These are phyloP conservation scores for Acephala macrosclerotiorum DNA, from an alignment of 2,329 filamentous ascomycete genomes.

Conservation along the genomic window DNA sequence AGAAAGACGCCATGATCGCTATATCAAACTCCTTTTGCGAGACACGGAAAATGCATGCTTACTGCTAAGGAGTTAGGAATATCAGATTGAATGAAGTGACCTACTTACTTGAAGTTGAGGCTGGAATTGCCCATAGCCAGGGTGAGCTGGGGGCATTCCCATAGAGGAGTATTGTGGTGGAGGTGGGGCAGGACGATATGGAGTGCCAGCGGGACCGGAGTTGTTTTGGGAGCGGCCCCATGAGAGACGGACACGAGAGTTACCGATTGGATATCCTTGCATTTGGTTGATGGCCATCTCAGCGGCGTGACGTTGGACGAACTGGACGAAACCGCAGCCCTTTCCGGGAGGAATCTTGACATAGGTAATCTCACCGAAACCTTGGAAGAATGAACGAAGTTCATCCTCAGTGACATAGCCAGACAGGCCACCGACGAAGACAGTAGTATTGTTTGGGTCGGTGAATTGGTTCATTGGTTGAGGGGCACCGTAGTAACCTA, in stretches of 20 bases:
- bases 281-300: slow-evolving; percentile 99
- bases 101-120: slow-evolving; percentile 43
- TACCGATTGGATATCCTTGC: slow-evolving; percentile 99
- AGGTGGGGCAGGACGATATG: slow-evolving; percentile 91
- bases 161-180: slow-evolving; percentile 76
- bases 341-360: slow-evolving; percentile 99
- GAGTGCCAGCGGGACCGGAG: slow-evolving; percentile 93
- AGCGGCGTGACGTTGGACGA: slow-evolving; percentile 96
- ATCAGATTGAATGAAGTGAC: neutral
- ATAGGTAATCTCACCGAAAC: slow-evolving; percentile 98
- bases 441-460: slow-evolving; percentile 98
- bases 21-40: slow-evolving; percentile 46
- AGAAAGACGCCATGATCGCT: slow-evolving; percentile 46
- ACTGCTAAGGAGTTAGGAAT: slow-evolving; percentile 36
- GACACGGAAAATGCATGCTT: slow-evolving; percentile 45
- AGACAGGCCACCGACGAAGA: slow-evolving; percentile 95
- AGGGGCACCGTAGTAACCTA: slow-evolving; percentile 66
- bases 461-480: slow-evolving; percentile 99
- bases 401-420: slow-evolving; percentile 99
- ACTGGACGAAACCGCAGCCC: slow-evolving; percentile 98
- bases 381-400: slow-evolving; percentile 99
- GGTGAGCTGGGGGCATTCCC: slow-evolving; percentile 48
- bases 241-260: slow-evolving; percentile 95
- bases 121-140: slow-evolving; percentile 43
- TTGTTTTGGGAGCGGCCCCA: slow-evolving; percentile 99